Evolutionary conservation across 306 rosid genomes (phyloP).

Genomic region (Citrullus amarus): DNA sequence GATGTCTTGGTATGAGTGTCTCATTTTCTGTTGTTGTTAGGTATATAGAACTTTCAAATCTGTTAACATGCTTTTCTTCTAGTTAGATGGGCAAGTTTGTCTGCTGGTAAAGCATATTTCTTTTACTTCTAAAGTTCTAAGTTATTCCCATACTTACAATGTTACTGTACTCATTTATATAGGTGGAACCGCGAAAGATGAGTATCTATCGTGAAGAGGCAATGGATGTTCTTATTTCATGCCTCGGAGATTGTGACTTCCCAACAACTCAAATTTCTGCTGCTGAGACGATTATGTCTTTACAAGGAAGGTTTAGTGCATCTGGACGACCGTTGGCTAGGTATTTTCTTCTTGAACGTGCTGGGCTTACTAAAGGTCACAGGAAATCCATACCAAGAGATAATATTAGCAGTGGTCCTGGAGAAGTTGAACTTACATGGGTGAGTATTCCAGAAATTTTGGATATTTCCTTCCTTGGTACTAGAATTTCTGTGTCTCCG

Average conservation of each 20-base stretch:
- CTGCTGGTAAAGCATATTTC: neutral
- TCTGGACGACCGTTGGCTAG: conserved; percentile 53
- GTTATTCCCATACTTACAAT: neutral
- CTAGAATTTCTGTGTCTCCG: neutral
- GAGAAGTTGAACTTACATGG: conserved; percentile 29
- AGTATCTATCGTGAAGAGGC: conserved; percentile 97
- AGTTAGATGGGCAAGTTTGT: conserved; percentile 2
- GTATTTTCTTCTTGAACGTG: conserved; percentile 68
- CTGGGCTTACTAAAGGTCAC: conserved; percentile 42
- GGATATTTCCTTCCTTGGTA: neutral
- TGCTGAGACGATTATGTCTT: conserved; percentile 61
- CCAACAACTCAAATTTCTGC: conserved; percentile 61
- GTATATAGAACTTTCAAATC: conserved; percentile 5
- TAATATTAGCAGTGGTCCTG: conserved; percentile 25
- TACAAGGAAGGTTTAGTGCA: conserved; percentile 69
- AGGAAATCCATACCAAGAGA: conserved; percentile 33
- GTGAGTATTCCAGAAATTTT: conserved; percentile 27
- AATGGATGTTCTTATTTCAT: conserved; percentile 64
- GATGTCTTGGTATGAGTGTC: conserved; percentile 76
- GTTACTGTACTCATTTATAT: conserved; percentile 21
- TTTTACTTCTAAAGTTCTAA: neutral
- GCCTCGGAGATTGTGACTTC: conserved; percentile 57
- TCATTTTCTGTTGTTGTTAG: conserved; percentile 3
- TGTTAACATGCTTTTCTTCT: neutral
- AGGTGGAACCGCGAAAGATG: conserved; percentile 86